A percentile compares a stretch with the other conserved stretches of the same genome.
These are phyloP conservation scores for Wallacemonas sp. DNA, from an alignment of 208 protist genomes.

Conservation along the genomic window DNA sequence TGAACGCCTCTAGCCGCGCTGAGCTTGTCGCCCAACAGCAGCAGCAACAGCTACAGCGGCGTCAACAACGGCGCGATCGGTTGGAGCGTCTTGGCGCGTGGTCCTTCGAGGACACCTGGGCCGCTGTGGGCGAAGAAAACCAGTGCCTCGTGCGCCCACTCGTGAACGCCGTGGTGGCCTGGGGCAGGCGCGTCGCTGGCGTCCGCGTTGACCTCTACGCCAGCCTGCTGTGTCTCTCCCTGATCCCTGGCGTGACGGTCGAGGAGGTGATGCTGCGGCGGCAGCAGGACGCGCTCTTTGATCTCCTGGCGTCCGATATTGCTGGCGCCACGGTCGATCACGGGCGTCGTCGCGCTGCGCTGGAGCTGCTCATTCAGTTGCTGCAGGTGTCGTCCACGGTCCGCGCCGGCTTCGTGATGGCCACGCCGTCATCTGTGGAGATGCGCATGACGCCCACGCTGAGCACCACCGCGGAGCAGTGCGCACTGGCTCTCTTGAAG, in stretches of 20 bases:
- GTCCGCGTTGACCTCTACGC: constrained; percentile 63
- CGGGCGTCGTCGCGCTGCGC: constrained; percentile 9
- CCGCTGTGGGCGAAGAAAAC: constrained; percentile 6
- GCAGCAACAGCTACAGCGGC: neutral
- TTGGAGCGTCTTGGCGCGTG: constrained; percentile 10
- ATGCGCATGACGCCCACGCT: constrained; percentile 32
- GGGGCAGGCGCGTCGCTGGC: constrained; percentile 44
- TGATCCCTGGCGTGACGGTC: constrained; percentile 53
- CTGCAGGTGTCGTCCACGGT: constrained; percentile 62
- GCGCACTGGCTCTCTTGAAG: constrained; percentile 45
- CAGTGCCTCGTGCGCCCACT: constrained; percentile 49
- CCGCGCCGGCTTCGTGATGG: constrained; percentile 66
- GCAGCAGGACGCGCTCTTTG: constrained; percentile 56
- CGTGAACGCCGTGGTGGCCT: constrained; percentile 53
- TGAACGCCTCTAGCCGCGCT: neutral
- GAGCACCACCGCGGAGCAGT: constrained; percentile 21
- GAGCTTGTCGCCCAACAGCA: neutral
- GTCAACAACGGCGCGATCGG: constrained; percentile 3
- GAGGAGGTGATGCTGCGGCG: constrained; percentile 74
- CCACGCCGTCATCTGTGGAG: constrained; percentile 24
- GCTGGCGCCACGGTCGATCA: constrained; percentile 8
- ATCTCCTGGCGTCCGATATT: constrained; percentile 62
- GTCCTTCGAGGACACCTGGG: neutral
- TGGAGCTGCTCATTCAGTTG: constrained; percentile 60
- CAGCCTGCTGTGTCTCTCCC: constrained; percentile 48